Percentiles rank a stretch among this genome's conserved stretches.
These are phyloP conservation scores for Cercophora newfieldiana DNA, from an alignment of 495 filamentous ascomycete species.

Conservation along the genomic window DNA sequence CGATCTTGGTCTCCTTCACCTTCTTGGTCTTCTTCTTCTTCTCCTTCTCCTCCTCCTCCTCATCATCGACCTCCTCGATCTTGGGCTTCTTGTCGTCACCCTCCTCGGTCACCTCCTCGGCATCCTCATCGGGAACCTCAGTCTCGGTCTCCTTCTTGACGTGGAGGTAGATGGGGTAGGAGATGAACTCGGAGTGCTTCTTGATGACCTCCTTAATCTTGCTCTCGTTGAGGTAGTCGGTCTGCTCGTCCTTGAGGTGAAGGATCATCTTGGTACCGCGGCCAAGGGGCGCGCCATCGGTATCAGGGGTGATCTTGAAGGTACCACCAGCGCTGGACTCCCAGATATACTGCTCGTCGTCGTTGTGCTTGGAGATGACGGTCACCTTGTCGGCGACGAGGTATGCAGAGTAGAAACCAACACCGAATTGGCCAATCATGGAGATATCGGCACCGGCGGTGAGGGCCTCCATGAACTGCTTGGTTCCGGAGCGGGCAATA, in stretches of 20 bases:
- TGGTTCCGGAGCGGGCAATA: conserved; percentile 97
- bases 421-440: conserved; percentile 99
- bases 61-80: conserved; percentile 76
- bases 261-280: conserved; percentile 98
- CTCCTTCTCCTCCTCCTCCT: conserved; percentile 77
- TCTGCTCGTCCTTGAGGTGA: conserved; percentile 98
- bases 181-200: conserved; percentile 99
- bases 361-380: conserved; percentile 96
- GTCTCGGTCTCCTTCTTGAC: conserved; percentile 98
- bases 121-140: conserved; percentile 97
- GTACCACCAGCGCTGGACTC: conserved; percentile 97
- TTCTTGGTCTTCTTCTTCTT: conserved; percentile 98
- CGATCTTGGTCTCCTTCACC: conserved; percentile 96
- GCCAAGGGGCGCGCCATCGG: conserved; percentile 83
- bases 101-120: conserved; percentile 62
- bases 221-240: conserved; percentile 95
- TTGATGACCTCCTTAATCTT: conserved; percentile 99
- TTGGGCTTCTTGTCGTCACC: conserved; percentile 82
- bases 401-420: conserved; percentile 99
- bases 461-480: conserved; percentile 99
- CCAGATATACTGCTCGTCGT: conserved; percentile 99
- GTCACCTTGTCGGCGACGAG: conserved; percentile 96
- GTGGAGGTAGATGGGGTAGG: conserved; percentile 99
- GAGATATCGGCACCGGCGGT: conserved; percentile 98
- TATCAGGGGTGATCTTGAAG: conserved; percentile 90